Conservation (phyloP, 139 green algal species). For the Pedinophyceae sp. region DNA sequence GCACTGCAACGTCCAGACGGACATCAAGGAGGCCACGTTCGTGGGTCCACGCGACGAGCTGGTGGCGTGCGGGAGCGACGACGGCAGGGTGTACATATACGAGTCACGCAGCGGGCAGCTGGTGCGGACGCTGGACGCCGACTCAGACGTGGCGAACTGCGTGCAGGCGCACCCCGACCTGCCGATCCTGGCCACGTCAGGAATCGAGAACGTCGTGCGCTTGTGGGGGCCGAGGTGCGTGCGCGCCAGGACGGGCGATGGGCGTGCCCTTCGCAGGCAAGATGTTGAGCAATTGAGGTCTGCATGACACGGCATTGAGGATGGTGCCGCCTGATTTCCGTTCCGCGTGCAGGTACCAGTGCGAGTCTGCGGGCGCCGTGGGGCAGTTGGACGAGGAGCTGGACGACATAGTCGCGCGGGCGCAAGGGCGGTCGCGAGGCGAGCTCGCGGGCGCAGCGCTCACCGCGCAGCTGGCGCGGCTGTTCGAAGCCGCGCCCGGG, state of each 20-base stretch:
- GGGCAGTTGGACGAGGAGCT: constrained; percentile 1
- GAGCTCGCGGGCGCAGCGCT: too few species aligned
- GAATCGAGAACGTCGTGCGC: constrained; percentile 55
- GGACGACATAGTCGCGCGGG: too few species aligned
- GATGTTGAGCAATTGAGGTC: background rate
- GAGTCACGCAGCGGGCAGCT: constrained; percentile 12
- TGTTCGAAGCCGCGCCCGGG: too few species aligned
- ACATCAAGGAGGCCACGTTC: constrained; percentile 75
- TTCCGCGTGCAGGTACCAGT: too few species aligned
- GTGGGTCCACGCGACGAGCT: constrained; percentile 30
- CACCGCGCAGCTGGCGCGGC: too few species aligned
- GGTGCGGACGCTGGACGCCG: constrained; percentile 34
- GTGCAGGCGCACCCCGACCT: constrained; percentile 51
- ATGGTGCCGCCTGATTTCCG: too few species aligned
- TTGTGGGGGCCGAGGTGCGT: constrained; percentile 32
- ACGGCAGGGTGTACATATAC: constrained; percentile 65
- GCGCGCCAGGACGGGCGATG: background rate
- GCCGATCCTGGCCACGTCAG: constrained; percentile 59
- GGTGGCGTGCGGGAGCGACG: constrained; percentile 56
- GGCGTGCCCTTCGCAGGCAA: background rate
- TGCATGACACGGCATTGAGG: too few species aligned
- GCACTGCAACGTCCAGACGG: constrained; percentile 61
- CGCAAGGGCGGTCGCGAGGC: too few species aligned
- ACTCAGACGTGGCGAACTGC: constrained; percentile 67
- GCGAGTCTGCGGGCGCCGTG: too few species aligned